Evolutionary conservation across 495 filamentous ascomycete genomes (phyloP).

Genomic region (Rusavskia elegans): DNA sequence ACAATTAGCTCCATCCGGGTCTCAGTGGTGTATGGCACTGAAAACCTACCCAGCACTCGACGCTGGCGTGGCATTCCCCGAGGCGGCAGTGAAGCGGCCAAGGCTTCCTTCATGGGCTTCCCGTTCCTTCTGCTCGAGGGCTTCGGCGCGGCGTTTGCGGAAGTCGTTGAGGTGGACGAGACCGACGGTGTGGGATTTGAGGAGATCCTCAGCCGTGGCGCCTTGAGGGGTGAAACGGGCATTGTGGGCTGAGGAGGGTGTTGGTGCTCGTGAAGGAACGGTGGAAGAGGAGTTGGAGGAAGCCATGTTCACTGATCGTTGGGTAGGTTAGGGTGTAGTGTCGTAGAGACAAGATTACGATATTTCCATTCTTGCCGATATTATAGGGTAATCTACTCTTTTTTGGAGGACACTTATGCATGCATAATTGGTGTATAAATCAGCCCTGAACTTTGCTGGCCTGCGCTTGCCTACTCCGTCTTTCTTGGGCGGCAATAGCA

Average conservation of each 20-base stretch:
- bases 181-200: conserved; percentile 84
- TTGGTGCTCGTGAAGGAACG: conserved; percentile 25
- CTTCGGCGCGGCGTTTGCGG: conserved; percentile 90
- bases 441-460: too few species aligned
- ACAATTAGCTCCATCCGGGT: conserved; percentile 19
- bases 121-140: conserved; percentile 76
- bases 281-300: conserved; percentile 15
- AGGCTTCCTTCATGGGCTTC: conserved; percentile 53
- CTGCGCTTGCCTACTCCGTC: too few species aligned
- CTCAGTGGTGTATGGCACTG: neutral
- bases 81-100: conserved; percentile 25
- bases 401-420: too few species aligned
- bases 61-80: neutral
- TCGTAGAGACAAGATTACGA: too few species aligned
- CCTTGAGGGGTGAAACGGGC: conserved; percentile 63
- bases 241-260: conserved; percentile 20
- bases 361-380: too few species aligned
- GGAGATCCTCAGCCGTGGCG: conserved; percentile 72
- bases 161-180: conserved; percentile 88
- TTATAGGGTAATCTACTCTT: too few species aligned
- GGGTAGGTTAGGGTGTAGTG: neutral
- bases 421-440: too few species aligned
- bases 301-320: conserved; percentile 6
- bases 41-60: neutral
- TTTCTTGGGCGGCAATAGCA: too few species aligned